Evolutionary conservation across 805 yeast species (phyloP), one percentile per base, ranked within the genome.

Genomic region (Sugiyamaella chiloensis): DNA sequence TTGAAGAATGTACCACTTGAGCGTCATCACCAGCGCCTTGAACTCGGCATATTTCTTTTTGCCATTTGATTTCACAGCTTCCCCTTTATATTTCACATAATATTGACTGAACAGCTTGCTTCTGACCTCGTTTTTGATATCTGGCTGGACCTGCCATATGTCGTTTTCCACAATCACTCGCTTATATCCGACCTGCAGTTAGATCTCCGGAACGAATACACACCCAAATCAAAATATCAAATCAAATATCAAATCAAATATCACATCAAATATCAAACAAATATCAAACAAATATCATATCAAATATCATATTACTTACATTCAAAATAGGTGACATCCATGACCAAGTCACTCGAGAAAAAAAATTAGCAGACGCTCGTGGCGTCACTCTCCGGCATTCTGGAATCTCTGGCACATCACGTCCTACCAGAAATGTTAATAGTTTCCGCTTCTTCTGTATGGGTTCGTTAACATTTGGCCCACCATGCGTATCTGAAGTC

Each of bases 311-410:
- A n/a, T n/a, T n/a, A n/a, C n/a, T n/a, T n/a, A n/a, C n/a, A n/a
- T n/a, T 36, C 17, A 50, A 42, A 21, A 50, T 24, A 3, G 50
- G 48, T 20, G 50, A 46, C 20, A 50, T 24, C 53, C 53, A 50
- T 6, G 45, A 17, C 44, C 44, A 50, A 9, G 50, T 42, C 16
- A 43, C 11, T 24, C 20, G 9, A 5, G 48, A 42, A 12, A 50
- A 21, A 5, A 41, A 12, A 21, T 23, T 32, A 5, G 50, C 53
- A 14, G 5, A 11, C 17, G 26, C 46, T 34, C 43, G 40, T n/a
- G 47, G 47, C 4, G 43, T 34, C 12, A 19, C 12, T 17, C 11
- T 17, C 24, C 42, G n/a, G 26, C 9, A 23, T 11, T 43, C 42
- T 7, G 53, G 53, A 6, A 39, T 31, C 7, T 51, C 50, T 16